phyloP scores from a whole-genome alignment of 2,329 filamentous ascomycete genomes.

The Triangularia verruculosa region DNA sequence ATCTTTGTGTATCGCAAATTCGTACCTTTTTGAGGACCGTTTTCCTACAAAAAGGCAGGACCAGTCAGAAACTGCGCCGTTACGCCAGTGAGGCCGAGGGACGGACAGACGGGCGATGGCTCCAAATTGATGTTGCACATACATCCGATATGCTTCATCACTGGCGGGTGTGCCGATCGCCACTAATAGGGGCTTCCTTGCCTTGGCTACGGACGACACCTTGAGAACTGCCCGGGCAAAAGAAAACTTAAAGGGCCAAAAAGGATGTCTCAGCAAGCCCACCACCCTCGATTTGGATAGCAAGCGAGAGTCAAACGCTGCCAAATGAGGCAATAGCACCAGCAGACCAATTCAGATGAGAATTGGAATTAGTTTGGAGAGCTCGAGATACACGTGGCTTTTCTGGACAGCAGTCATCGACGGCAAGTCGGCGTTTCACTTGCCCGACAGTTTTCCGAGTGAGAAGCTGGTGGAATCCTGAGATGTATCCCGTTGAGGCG shows the following conservation, averaged over 20 bases:
- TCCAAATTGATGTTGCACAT: slow-evolving; percentile 16
- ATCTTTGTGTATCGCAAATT: background rate
- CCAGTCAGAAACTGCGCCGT: background rate
- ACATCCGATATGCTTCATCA: slow-evolving; percentile 22
- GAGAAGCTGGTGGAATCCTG: background rate
- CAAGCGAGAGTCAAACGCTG: background rate
- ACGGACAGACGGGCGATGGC: slow-evolving; percentile 3
- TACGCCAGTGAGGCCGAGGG: background rate
- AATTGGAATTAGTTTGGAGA: background rate
- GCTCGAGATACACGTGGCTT: background rate
- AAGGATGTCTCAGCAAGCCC: background rate
- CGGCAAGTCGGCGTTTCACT: background rate
- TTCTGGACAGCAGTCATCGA: background rate
- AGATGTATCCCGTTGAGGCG: background rate
- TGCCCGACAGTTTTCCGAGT: background rate
- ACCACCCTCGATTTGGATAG: background rate
- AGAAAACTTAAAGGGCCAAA: no score
- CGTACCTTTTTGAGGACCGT: background rate
- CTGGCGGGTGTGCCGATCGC: slow-evolving; percentile 21
- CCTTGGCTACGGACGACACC: slow-evolving; percentile 2
- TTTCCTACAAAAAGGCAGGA: background rate
- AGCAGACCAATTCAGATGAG: background rate
- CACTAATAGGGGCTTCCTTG: background rate
- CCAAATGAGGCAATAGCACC: background rate
- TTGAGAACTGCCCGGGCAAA: no score